Evolutionary conservation across 345 rosid genomes (phyloP).

Genomic region (Tarenaya hassleriana): DNA sequence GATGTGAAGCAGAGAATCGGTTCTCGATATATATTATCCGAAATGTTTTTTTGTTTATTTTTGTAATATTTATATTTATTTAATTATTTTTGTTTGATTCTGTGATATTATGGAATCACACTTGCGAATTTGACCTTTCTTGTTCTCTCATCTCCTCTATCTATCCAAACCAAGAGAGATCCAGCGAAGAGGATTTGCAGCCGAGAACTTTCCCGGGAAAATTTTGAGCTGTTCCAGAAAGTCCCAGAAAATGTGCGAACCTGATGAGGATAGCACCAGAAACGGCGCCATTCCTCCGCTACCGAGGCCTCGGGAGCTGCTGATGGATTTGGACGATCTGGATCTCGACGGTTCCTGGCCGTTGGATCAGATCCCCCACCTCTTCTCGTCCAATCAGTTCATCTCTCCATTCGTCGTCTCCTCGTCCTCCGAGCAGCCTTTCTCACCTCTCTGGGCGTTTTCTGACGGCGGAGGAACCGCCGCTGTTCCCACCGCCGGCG

Average conservation of each 20-base stretch:
- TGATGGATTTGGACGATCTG: constrained; percentile 61
- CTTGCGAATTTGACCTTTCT: constrained; percentile 29
- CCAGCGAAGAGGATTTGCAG: constrained; percentile 13
- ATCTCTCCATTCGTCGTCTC: constrained; percentile 42
- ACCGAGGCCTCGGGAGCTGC: constrained; percentile 38
- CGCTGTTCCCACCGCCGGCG: constrained; percentile 2
- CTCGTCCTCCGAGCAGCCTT: constrained; percentile 56
- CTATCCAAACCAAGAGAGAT: constrained; percentile 18
- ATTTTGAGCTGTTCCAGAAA: constrained; percentile 12
- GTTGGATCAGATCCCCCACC: constrained; percentile 58
- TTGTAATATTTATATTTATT: neutral
- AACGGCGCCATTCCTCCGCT: constrained; percentile 19
- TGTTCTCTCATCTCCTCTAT: constrained; percentile 22
- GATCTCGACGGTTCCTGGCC: constrained; percentile 71
- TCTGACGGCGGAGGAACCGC: constrained; percentile 35
- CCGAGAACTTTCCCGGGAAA: constrained; percentile 24
- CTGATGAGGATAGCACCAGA: constrained; percentile 34
- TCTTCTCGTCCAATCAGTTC: constrained; percentile 36
- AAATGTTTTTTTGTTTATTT: constrained; percentile 6
- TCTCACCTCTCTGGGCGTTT: constrained; percentile 90
- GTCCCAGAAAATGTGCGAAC: constrained; percentile 42
- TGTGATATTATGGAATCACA: constrained; percentile 31
- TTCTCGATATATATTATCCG: constrained; percentile 28
- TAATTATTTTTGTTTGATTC: constrained; percentile 23
- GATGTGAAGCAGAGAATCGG: constrained; percentile 33